Evolutionary conservation across 495 filamentous ascomycete species (phyloP).

Genomic region (Lentithecium fluviatile): DNA sequence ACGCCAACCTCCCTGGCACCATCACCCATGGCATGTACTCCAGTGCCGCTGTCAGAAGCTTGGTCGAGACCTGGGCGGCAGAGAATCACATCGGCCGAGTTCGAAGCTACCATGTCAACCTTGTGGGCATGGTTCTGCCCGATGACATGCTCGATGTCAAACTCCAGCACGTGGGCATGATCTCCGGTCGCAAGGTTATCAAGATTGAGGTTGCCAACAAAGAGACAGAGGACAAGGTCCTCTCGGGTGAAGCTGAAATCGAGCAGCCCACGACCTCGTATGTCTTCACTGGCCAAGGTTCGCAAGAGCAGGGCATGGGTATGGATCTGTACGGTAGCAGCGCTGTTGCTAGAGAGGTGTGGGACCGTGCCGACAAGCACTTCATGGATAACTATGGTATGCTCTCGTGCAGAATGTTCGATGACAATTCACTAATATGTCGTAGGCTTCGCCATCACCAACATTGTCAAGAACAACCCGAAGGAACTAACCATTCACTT

Average conservation of each 20-base stretch:
- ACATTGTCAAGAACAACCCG: conserved; percentile 99
- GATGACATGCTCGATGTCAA: conserved; percentile 93
- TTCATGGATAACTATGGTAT: conserved; percentile 98
- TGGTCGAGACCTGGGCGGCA: conserved; percentile 99
- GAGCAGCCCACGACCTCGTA: conserved; percentile 97
- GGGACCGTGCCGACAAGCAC: conserved; percentile 96
- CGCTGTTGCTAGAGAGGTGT: conserved; percentile 90
- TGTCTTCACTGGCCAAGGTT: conserved; percentile 97
- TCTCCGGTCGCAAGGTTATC: conserved; percentile 96
- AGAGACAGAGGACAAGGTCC: conserved; percentile 91
- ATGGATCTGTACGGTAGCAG: conserved; percentile 97
- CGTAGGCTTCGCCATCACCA: conserved; percentile 86
- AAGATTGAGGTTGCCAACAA: conserved; percentile 93
- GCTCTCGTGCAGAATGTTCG: conserved; percentile 29
- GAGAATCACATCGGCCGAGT: conserved; percentile 98
- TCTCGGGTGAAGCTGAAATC: conserved; percentile 93
- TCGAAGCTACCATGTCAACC: conserved; percentile 88
- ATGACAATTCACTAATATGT: conserved; percentile 44
- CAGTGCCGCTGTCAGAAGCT: conserved; percentile 91
- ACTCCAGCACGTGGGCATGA: conserved; percentile 95
- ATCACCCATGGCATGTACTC: conserved; percentile 99
- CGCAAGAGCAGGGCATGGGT: conserved; percentile 98
- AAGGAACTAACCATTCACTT: conserved; percentile 99
- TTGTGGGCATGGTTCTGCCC: conserved; percentile 97
- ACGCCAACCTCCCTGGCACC: conserved; percentile 90